Evolutionary conservation across 768 basidiomycete genomes (phyloP), one percentile per base, ranked within the genome.

Genomic region (Cubamyces sp.): DNA sequence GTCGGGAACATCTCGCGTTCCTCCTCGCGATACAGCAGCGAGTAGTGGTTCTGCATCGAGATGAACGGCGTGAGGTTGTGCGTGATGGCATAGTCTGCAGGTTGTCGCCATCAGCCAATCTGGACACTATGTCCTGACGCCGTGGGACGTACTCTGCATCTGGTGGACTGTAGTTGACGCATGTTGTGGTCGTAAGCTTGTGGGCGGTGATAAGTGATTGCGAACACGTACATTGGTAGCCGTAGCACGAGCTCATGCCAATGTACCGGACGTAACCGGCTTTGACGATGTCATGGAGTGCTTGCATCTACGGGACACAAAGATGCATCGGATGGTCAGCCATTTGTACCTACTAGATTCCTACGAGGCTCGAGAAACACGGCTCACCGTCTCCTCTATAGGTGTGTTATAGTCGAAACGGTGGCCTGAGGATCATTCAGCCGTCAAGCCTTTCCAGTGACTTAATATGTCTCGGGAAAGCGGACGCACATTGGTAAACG

Each of bases 11-110:
- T 82, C 66, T 83, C 82, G 16, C 78, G 76, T 64, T 84, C 86
- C 67, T 87, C 85, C 68, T 87, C 86, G 49, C 86, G 79, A 67
- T 87, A 87, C 41, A 83, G n/a, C n/a, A n/a, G n/a, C 49, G 6
- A 84, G 74, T 86, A 81, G 64, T 83, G 80, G 71, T 86, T 84
- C 72, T 87, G 85, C 85, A 87, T 87, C 9, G 82, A 82, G 72
- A 86, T 81, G 73, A 87, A 86, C 4, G 80, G 82, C 9, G 82
- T 83, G 30, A 75, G 67, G 16, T 70, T 70, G 68, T 80, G 72
- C 12, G 69, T 60, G 62, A 79, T 71, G 0, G 79, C 79, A 60
- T 81, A 34, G 48, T 49, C 48, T 49, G 26, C n/a, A 5, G 14
- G 34, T 4, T n/a, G n/a, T n/a, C n/a, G n/a, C n/a, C n/a, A 15